Evolutionary conservation across 2,329 filamentous ascomycete species (phyloP).

Genomic region (Colletotrichum horii): DNA sequence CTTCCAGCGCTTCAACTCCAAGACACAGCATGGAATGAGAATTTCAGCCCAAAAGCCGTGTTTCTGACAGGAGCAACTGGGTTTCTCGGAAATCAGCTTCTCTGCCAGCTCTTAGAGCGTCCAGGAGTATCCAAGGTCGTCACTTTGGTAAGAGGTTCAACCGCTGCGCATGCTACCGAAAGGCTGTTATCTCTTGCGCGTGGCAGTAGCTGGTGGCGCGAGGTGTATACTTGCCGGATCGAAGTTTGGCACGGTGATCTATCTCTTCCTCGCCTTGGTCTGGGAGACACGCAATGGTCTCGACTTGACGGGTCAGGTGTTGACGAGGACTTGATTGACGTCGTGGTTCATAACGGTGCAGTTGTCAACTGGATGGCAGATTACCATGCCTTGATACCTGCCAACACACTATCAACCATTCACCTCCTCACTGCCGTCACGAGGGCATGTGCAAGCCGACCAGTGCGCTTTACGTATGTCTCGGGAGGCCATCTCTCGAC

Average conservation of each 20-base stretch:
- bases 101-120: constrained; percentile 7
- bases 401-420: constrained; percentile 7
- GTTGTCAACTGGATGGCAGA: constrained; percentile 18
- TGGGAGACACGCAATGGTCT: background rate
- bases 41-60: background rate
- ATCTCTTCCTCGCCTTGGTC: background rate
- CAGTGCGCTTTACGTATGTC: background rate
- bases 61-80: constrained; percentile 22
- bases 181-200: constrained; percentile 14
- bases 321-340: background rate
- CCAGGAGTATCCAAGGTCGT: background rate
- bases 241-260: constrained; percentile 19
- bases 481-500: constrained; percentile 14
- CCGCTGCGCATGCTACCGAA: constrained; percentile 1
- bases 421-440: background rate
- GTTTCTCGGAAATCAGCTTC: constrained; percentile 19
- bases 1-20: background rate
- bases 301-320: background rate
- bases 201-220: constrained; percentile 23
- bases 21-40: background rate
- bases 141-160: constrained; percentile 14
- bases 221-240: background rate
- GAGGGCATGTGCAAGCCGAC: background rate
- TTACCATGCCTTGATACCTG: background rate
- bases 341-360: constrained; percentile 12